Percentiles rank a stretch among this genome's conserved stretches.
Evolutionary conservation across 495 filamentous ascomycete genomes (phyloP).

Genomic region (Xylaria venustula): DNA sequence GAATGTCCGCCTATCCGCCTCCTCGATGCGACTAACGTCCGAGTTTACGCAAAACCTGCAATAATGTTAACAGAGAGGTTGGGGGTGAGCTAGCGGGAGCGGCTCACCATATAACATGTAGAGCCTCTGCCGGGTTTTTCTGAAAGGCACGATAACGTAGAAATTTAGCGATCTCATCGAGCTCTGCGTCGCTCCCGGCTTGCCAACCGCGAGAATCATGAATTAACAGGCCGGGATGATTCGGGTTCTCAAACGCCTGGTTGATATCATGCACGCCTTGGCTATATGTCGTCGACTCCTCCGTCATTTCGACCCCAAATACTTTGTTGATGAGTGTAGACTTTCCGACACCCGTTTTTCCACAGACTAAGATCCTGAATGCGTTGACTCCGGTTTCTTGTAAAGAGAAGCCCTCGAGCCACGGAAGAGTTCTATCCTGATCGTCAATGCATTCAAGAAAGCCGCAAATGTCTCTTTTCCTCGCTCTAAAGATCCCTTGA

Average conservation of each 20-base stretch:
- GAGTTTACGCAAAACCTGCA: background rate
- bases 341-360: slow-evolving; percentile 35
- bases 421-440: slow-evolving; percentile 8
- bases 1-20: background rate
- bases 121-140: slow-evolving; percentile 2
- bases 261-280: slow-evolving; percentile 1
- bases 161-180: background rate
- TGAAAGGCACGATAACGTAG: background rate
- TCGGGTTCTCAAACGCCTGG: background rate
- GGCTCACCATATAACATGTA: background rate
- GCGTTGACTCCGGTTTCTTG: slow-evolving; percentile 20
- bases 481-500: background rate
- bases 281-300: background rate
- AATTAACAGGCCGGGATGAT: background rate
- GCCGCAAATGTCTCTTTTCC: background rate
- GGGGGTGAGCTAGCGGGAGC: background rate
- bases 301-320: slow-evolving; percentile 27
- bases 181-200: background rate
- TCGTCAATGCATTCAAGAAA: slow-evolving; percentile 4
- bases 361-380: slow-evolving; percentile 31
- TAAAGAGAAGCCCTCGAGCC: slow-evolving; percentile 13
- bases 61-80: background rate
- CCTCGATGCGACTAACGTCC: slow-evolving; percentile 1
- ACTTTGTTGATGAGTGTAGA: slow-evolving; percentile 34
- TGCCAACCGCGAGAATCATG: background rate